Evolutionary conservation across 352 stramenopile genomes (phyloP), one percentile per base, ranked within the genome.

Genomic region (Phytophthora syringae): DNA sequence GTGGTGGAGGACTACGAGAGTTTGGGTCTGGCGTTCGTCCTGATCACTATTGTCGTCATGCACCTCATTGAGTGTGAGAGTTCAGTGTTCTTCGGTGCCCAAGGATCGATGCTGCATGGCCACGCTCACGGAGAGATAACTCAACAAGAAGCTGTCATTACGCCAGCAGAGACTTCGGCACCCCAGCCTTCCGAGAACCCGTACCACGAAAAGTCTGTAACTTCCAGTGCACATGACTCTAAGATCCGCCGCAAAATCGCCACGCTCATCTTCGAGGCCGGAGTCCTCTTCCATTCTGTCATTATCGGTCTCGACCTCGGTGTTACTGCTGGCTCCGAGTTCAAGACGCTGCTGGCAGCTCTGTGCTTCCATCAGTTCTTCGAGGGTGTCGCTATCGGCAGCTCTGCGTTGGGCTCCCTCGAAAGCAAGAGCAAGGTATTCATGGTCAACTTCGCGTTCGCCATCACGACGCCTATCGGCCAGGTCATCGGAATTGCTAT

Each of bases 331-430:
- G 73, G 74, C 15, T 59, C 67, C 3, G 68, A 82, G 20, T 91
- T 90, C 72, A 78, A 78, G 62, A 83, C 79, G 28, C 72, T 91
- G 30, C 70, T 93, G 7, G 79, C 67, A 3, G 84, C 81, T 16
- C 71, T 93, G 34, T 81, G 77, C 60, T 89, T 93, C 70, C 81
- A 92, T 59, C 84, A 92, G 64, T 90, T 93, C 63, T 92, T 92
- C 60, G 79, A 90, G 32, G 82, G 80, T 60, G 74, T 92, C 42
- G 77, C 82, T 9, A 74, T 93, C 32, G 71, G 82, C 37, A 74
- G 65, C 40, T 80, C 62, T 45, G 74, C 79, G 11, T 43, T 88
- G 18, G 60, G 60, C 12, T 75, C 77, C 1, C 67, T 88, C 30
- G 62, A 82, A 48, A 74, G 40, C 18, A 57, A 74, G 40, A 53